Evolutionary conservation across 257 asterid genomes (phyloP).

Genomic region (Solanum pinnatisectum): DNA sequence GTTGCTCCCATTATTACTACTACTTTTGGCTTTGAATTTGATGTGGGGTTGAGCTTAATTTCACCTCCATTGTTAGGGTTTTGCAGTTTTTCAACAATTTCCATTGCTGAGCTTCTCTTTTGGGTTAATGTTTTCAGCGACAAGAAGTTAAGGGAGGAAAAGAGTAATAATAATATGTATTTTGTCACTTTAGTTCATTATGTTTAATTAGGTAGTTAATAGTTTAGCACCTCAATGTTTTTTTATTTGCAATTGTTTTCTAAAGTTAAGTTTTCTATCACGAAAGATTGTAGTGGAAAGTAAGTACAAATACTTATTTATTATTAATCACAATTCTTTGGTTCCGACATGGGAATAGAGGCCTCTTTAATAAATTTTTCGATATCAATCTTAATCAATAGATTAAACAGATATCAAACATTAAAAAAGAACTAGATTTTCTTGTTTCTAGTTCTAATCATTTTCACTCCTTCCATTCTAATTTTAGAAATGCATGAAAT

Average conservation of each 20-base stretch:
- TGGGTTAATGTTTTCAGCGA: neutral
- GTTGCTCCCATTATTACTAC: conserved; percentile 80
- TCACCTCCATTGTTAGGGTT: neutral
- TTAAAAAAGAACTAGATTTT: neutral
- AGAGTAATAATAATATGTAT: neutral
- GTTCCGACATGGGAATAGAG: neutral
- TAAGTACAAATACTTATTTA: neutral
- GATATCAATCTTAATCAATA: neutral
- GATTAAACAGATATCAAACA: neutral
- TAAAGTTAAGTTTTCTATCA: neutral
- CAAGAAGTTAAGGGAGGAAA: neutral
- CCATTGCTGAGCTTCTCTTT: neutral
- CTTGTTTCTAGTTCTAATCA: neutral
- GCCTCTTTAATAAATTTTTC: neutral
- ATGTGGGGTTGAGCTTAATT: neutral
- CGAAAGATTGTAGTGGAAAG: neutral
- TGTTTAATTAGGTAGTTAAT: neutral
- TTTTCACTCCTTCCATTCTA: neutral
- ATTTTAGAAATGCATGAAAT: neutral
- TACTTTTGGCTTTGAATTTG: conserved; percentile 42
- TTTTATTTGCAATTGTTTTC: neutral
- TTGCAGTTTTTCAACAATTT: neutral
- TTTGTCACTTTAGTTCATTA: neutral
- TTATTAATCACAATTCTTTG: neutral
- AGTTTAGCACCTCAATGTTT: neutral